Conservation (phyloP, 2,329 filamentous ascomycete species). For the Fusarium dimerum region DNA sequence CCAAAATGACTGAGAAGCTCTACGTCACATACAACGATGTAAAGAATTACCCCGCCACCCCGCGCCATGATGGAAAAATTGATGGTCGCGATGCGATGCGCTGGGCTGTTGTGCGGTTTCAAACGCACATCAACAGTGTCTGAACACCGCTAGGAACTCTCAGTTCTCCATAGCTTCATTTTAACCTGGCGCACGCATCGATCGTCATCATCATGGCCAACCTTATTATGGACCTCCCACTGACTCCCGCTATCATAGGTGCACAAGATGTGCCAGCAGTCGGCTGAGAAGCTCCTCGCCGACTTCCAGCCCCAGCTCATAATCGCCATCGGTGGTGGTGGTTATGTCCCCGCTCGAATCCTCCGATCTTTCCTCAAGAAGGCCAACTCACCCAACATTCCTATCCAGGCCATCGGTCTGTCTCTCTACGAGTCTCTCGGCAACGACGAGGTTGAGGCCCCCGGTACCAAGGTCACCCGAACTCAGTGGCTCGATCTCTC, state of each 20-base stretch:
- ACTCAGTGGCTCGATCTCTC: conserved; percentile 97
- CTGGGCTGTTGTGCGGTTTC: conserved; percentile 1
- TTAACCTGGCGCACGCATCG: background rate
- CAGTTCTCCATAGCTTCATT: too few relatives aligned
- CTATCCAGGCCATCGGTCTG: conserved; percentile 97
- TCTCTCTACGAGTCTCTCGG: conserved; percentile 91
- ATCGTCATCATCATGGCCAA: background rate
- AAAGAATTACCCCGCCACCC: conserved; percentile 40
- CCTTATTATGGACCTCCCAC: background rate
- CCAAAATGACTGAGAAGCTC: conserved; percentile 78
- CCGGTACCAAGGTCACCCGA: conserved; percentile 89
- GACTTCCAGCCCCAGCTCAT: conserved; percentile 93
- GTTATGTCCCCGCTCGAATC: conserved; percentile 95
- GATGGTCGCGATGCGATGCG: conserved; percentile 19
- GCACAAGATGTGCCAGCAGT: conserved; percentile 93
- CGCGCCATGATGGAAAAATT: conserved; percentile 16
- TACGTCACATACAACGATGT: conserved; percentile 94
- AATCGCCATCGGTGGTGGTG: conserved; percentile 96
- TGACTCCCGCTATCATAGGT: conserved; percentile 58
- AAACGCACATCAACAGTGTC: background rate
- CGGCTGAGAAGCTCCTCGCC: conserved; percentile 77
- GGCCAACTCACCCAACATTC: conserved; percentile 86
- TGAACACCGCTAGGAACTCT: too few relatives aligned
- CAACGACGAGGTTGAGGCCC: conserved; percentile 62
- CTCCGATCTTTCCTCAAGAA: conserved; percentile 96